Conservation (phyloP, 192 early-diverging fungal genomes). For the Chytriomyces sp. region DNA sequence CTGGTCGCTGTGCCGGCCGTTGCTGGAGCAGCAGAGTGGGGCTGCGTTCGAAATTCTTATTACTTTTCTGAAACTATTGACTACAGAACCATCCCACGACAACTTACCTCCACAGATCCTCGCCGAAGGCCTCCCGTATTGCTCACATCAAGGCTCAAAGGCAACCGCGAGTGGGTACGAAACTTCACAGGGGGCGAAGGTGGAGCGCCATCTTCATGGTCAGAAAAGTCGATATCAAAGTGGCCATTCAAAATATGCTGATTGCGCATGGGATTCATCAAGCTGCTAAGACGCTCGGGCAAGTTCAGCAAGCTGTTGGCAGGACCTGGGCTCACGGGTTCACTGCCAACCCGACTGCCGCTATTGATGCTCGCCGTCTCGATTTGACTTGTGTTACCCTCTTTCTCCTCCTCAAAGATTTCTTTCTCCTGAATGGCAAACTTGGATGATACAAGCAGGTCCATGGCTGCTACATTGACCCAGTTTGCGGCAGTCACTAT, state of each 20-base stretch:
- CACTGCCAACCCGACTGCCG: conserved; percentile 5
- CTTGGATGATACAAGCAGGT: conserved; percentile 58
- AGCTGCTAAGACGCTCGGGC: background rate
- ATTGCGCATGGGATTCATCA: conserved; percentile 6
- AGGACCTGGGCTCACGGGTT: background rate
- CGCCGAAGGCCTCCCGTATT: background rate
- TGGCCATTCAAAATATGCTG: background rate
- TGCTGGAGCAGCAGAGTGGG: background rate
- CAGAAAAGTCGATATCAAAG: background rate
- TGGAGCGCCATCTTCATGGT: background rate
- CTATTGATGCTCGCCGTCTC: background rate
- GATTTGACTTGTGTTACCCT: background rate
- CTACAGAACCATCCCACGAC: background rate
- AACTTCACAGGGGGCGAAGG: no score
- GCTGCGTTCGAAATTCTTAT: background rate
- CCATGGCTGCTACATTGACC: conserved; percentile 58
- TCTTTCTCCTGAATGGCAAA: conserved; percentile 65
- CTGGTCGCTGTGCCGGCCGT: background rate
- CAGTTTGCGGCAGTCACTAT: conserved; percentile 53
- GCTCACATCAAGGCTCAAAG: background rate
- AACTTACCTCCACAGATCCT: background rate
- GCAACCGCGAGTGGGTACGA: no score
- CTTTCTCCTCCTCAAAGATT: conserved; percentile 47
- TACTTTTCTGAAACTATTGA: background rate
- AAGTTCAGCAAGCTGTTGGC: background rate